Conservation (phyloP, 352 stramenopile genomes). For the Pythium aquatile region DNA sequence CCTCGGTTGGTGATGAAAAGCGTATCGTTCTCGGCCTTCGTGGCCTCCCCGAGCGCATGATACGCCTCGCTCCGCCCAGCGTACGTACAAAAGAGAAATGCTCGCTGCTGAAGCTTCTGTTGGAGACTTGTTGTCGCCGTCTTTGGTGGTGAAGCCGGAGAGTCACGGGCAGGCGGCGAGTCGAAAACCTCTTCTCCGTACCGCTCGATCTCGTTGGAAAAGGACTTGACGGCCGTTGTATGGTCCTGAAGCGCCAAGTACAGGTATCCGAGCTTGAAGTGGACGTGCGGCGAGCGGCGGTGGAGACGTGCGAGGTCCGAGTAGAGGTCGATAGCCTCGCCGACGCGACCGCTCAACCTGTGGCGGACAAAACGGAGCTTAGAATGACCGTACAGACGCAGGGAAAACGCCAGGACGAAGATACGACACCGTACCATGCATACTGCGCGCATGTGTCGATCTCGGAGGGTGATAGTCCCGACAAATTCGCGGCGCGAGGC, state of each 20-base stretch:
- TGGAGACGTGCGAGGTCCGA: conserved; percentile 39
- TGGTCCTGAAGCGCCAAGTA: conserved; percentile 38
- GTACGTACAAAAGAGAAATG: conserved; percentile 46
- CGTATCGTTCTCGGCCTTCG: conserved; percentile 37
- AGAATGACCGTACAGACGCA: not conserved
- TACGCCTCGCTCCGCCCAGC: conserved; percentile 42
- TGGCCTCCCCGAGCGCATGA: conserved; percentile 22
- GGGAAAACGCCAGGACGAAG: not conserved
- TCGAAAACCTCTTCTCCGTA: conserved; percentile 17
- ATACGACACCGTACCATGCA: conserved; percentile 33
- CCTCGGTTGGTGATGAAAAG: conserved; percentile 42
- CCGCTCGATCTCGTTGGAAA: conserved; percentile 42
- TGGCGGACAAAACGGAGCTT: not conserved
- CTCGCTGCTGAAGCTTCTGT: conserved; percentile 25
- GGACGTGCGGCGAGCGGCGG: conserved; percentile 39
- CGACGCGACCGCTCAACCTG: conserved; percentile 45
- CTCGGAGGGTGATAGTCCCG: conserved; percentile 26
- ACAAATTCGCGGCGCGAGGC: conserved; percentile 3
- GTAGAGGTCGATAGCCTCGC: conserved; percentile 50
- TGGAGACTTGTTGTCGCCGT: not conserved
- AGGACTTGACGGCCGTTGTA: conserved; percentile 33
- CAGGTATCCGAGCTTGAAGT: conserved; percentile 59
- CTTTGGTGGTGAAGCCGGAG: not conserved
- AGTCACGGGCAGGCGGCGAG: not conserved
- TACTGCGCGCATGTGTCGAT: conserved; percentile 52